Percentiles rank a stretch among this genome's conserved stretches.
Conservation (phyloP, 2,329 filamentous ascomycete genomes). For the Colletotrichum musicola region DNA sequence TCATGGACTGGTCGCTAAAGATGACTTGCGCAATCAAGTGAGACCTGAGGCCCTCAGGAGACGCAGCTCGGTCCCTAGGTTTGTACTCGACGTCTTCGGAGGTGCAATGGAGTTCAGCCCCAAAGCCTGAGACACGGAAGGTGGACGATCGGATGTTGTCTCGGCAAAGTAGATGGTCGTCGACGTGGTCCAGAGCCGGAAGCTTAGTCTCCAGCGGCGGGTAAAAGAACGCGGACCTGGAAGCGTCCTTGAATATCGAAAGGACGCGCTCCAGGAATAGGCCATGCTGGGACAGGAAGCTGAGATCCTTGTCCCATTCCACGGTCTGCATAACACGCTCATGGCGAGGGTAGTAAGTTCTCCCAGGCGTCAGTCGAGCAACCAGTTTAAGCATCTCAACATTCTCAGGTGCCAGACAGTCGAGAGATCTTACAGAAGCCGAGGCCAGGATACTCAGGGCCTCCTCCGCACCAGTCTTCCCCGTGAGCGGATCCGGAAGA, state of each 20-base stretch:
- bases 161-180: constrained; percentile 33
- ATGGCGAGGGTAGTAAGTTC: constrained; percentile 59
- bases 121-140: constrained; percentile 45
- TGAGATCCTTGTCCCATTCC: constrained; percentile 54
- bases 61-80: constrained; percentile 5
- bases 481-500: constrained; percentile 62
- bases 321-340: constrained; percentile 61
- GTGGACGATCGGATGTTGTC: constrained; percentile 56
- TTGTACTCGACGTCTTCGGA: constrained; percentile 34
- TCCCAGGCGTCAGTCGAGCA: constrained; percentile 54
- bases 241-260: constrained; percentile 49
- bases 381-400: constrained; percentile 52
- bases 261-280: constrained; percentile 52
- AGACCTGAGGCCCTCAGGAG: not conserved
- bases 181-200: not conserved
- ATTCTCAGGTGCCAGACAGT: constrained; percentile 51
- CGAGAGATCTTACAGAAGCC: constrained; percentile 62
- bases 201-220: not conserved
- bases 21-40: not conserved
- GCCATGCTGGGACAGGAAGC: constrained; percentile 59
- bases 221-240: constrained; percentile 3
- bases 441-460: constrained; percentile 62
- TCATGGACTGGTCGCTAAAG: not conserved
- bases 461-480: constrained; percentile 66
- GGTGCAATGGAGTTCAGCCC: constrained; percentile 41